phyloP scores from a whole-genome alignment of 768 basidiomycete genomes.

The Boletus rubroflammeus region DNA sequence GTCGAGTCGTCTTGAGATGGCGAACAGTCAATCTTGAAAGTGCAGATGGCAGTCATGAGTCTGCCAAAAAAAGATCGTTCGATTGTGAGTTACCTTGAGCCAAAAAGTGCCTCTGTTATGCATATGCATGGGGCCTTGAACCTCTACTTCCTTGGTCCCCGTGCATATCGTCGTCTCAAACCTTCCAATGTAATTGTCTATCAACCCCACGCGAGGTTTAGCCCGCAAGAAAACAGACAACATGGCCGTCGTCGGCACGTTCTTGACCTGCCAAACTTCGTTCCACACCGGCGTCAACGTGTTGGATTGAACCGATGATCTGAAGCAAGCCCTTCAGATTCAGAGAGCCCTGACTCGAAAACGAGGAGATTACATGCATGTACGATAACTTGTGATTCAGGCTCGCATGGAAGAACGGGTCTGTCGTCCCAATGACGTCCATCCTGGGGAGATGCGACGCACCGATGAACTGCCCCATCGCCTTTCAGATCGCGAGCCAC shows the following conservation, averaged over 20 bases:
- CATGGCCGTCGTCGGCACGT: constrained; percentile 62
- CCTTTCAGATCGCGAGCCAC: constrained; percentile 3
- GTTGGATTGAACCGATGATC: constrained; percentile 60
- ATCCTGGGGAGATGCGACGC: constrained; percentile 67
- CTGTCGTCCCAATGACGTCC: constrained; percentile 59
- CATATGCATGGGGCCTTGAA: constrained; percentile 50
- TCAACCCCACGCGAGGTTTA: constrained; percentile 56
- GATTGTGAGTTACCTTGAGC: constrained; percentile 48
- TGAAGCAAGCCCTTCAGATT: constrained; percentile 23
- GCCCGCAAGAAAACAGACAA: constrained; percentile 62
- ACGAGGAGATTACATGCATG: constrained; percentile 43
- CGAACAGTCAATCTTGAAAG: constrained; percentile 50
- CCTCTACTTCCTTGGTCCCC: constrained; percentile 63
- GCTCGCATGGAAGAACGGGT: constrained; percentile 71
- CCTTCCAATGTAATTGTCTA: constrained; percentile 64
- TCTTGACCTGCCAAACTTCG: constrained; percentile 68
- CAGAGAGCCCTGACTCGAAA: background rate
- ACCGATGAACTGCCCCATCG: constrained; percentile 54
- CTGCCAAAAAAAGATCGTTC: background rate
- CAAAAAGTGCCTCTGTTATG: constrained; percentile 60
- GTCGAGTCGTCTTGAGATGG: constrained; percentile 42
- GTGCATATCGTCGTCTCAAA: constrained; percentile 50
- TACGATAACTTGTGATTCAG: constrained; percentile 62
- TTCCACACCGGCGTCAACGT: constrained; percentile 71
- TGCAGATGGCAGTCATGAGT: constrained; percentile 5